Percentiles rank a stretch among this genome's conserved stretches.
These are phyloP conservation scores for Microdochium trichocladiopsis DNA, from an alignment of 2,329 filamentous ascomycete species.

Conservation along the genomic window DNA sequence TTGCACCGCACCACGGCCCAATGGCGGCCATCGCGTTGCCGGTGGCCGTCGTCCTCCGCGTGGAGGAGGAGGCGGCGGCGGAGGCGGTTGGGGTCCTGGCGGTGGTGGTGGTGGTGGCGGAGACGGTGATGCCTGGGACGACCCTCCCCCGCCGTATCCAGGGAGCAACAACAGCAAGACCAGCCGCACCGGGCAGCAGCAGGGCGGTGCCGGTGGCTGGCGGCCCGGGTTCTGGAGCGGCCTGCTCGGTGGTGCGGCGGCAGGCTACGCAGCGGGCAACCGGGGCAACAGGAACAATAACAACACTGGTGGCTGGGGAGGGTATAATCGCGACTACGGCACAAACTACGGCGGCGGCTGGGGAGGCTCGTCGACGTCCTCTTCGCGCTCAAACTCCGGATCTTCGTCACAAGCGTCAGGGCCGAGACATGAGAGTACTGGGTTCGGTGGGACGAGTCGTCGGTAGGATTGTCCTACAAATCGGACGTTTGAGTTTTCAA, in stretches of 20 bases:
- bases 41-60: slow-evolving; percentile 6
- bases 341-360: slow-evolving; percentile 20
- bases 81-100: slow-evolving; percentile 33
- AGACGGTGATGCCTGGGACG: slow-evolving; percentile 21
- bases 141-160: slow-evolving; percentile 49
- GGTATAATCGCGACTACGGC: slow-evolving; percentile 22
- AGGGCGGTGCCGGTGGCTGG: slow-evolving; percentile 40
- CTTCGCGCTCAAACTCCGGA: slow-evolving; percentile 21
- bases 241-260: slow-evolving; percentile 60
- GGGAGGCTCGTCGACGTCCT: slow-evolving; percentile 19
- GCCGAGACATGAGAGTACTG: slow-evolving; percentile 59
- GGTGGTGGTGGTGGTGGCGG: slow-evolving; percentile 28
- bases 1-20: slow-evolving; percentile 5
- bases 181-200: slow-evolving; percentile 15
- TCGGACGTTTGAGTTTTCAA: background rate
- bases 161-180: slow-evolving; percentile 26
- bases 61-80: slow-evolving; percentile 29
- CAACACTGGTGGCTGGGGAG: slow-evolving; percentile 13
- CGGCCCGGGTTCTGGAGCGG: slow-evolving; percentile 71
- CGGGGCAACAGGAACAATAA: slow-evolving; percentile 29
- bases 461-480: slow-evolving; percentile 27
- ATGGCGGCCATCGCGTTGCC: background rate
- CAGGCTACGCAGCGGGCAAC: slow-evolving; percentile 56
- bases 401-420: slow-evolving; percentile 32
- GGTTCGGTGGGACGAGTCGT: slow-evolving; percentile 63